Evolutionary conservation across 768 basidiomycete genomes (phyloP), one percentile per base, ranked within the genome.

Genomic region (Boletus reticulatus): DNA sequence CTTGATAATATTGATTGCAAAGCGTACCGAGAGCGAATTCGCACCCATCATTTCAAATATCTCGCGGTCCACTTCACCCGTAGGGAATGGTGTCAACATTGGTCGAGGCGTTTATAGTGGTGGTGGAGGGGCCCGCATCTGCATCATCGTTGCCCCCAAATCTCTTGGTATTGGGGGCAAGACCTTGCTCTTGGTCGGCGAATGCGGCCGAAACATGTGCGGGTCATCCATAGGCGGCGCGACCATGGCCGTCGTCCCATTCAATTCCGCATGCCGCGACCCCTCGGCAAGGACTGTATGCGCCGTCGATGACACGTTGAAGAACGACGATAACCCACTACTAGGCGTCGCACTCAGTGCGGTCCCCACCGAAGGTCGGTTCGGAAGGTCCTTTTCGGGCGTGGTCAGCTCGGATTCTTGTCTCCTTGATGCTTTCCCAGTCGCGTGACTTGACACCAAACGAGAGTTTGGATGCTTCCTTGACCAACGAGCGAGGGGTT

Each of bases 1-100:
- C 83, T 98, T 98, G 70, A 99, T 92, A 61, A 99, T 88, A 69
- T 89, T 95, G 56, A 98, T 92, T 73, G 98, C 96, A 71, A 98
- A 99, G 58, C 93, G 83, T 11, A 99, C 96, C 59, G 92, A 87
- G 58, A 98, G 69, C 42, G 84, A 84, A 70, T 85, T 92, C 54
- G 84, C 83, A 27, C 85, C 85, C 67, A 89, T 83, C 60, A 70
- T 82, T 62, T 91, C 92, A 61, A 91, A 89, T 51, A 85, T 67
- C 24, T 87, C 85, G 19, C 79, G 75, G 57, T 85, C 83, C 9
- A 87, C 83, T 62, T 84, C 85, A 5, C 85, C 86, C 6, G 85
- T 84, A 1, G 85, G 85, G 58, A 84, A 71, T 8, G 82, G 83
- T 52, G 81, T 76, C 22, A 78, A 72, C 48, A 52, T 52, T 9